Evolutionary conservation across 495 filamentous ascomycete species (phyloP).

Genomic region (Penicillium bialowiezense): DNA sequence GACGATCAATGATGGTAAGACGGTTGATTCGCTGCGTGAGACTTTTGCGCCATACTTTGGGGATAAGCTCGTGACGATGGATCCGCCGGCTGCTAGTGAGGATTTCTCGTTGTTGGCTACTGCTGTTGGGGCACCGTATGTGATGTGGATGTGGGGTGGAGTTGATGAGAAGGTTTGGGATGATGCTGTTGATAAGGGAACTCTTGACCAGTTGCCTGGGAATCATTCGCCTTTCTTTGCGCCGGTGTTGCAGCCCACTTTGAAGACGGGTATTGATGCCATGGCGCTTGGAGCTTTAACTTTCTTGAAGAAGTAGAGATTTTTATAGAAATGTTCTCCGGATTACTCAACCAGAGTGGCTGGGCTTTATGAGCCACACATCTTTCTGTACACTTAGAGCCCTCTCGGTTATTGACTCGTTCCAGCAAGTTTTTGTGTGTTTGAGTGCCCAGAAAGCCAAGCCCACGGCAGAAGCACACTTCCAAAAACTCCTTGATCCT

Average conservation of each 20-base stretch:
- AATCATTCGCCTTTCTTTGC: conserved; percentile 63
- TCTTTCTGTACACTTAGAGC: too few relatives aligned
- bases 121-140: conserved; percentile 47
- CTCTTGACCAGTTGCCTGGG: conserved; percentile 38
- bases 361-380: too few relatives aligned
- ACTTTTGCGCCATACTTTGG: conserved; percentile 46
- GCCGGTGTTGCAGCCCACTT: conserved; percentile 59
- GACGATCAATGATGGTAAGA: conserved; percentile 49
- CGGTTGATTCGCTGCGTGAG: conserved; percentile 34
- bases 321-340: too few relatives aligned
- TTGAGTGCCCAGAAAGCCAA: too few relatives aligned
- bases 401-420: too few relatives aligned
- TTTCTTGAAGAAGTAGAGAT: conserved; percentile 19
- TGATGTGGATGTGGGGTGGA: conserved; percentile 58
- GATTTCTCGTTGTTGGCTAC: conserved; percentile 57
- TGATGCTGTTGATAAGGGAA: conserved; percentile 43
- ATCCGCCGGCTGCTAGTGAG: conserved; percentile 42
- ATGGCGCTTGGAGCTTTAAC: conserved; percentile 54
- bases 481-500: too few relatives aligned
- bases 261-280: conserved; percentile 53
- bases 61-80: conserved; percentile 22
- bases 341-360: too few relatives aligned
- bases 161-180: conserved; percentile 46
- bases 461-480: too few relatives aligned
- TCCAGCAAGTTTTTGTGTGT: too few relatives aligned